Percentiles rank a stretch among this genome's conserved stretches.
Conservation (phyloP, 352 stramenopile genomes). For the Pythium aphanidermatum region DNA sequence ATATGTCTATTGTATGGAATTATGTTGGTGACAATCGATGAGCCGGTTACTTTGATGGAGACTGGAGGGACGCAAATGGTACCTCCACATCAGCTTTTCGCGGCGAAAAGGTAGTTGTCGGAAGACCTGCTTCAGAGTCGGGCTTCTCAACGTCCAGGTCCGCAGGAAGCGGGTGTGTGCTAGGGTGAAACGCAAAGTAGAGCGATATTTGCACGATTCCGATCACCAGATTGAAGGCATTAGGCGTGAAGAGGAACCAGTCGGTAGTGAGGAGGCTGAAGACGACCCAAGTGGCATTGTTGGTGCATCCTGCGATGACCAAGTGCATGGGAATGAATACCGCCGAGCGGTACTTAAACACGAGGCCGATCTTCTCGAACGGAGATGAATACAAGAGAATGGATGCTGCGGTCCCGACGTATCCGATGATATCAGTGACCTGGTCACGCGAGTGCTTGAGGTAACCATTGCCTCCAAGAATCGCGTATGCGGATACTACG, state of each 20-base stretch:
- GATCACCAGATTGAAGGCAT: conserved; percentile 27
- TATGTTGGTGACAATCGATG: no score
- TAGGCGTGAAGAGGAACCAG: conserved; percentile 50
- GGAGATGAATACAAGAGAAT: conserved; percentile 56
- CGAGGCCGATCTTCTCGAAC: conserved; percentile 44
- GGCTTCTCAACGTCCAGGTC: neutral
- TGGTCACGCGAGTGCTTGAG: conserved; percentile 21
- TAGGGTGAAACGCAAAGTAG: conserved; percentile 45
- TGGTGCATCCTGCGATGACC: conserved; percentile 35
- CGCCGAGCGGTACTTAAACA: conserved; percentile 37
- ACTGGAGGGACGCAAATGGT: no score
- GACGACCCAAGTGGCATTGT: conserved; percentile 42
- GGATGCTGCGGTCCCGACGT: no score
- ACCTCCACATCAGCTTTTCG: no score
- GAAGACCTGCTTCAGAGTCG: no score
- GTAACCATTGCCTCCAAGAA: conserved; percentile 23
- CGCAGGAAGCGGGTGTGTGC: conserved; percentile 15
- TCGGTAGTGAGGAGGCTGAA: conserved; percentile 37
- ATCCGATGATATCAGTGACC: conserved; percentile 27
- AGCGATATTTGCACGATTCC: conserved; percentile 30
- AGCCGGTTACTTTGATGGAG: no score
- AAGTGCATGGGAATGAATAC: conserved; percentile 55
- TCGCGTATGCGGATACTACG: conserved; percentile 27
- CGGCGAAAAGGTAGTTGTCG: no score
- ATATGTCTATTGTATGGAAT: no score